A percentile compares a stretch with the other conserved stretches of the same genome.
phyloP scores from a whole-genome alignment of 345 rosid genomes.

The Eucalyptus shirleyi region DNA sequence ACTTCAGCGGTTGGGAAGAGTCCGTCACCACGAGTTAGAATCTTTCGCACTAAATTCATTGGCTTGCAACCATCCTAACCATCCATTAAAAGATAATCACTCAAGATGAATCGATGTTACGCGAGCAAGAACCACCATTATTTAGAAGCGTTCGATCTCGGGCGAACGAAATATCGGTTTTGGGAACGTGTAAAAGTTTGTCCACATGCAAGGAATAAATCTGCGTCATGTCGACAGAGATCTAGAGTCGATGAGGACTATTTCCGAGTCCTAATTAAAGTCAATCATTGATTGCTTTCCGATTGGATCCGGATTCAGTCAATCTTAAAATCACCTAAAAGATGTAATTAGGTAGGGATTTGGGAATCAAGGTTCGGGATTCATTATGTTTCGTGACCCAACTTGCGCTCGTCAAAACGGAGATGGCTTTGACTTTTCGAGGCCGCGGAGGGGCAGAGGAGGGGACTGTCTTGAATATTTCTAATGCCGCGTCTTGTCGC shows the following conservation, averaged over 20 bases:
- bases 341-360: neutral
- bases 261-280: neutral
- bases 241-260: neutral
- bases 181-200: neutral
- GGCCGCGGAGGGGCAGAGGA: neutral
- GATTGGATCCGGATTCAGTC: neutral
- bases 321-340: neutral
- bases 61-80: neutral
- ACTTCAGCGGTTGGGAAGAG: neutral
- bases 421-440: neutral
- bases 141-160: neutral
- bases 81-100: neutral
- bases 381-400: neutral
- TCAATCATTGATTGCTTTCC: neutral
- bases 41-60: neutral
- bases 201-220: neutral
- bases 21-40: neutral
- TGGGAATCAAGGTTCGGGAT: neutral
- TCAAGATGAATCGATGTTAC: neutral
- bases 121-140: neutral
- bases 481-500: neutral
- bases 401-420: neutral
- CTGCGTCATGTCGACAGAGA: neutral
- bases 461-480: neutral
- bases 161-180: no score